Evolutionary conservation across 1,139 yeast genomes (phyloP).

Genomic region (Ogataea hybrid): DNA sequence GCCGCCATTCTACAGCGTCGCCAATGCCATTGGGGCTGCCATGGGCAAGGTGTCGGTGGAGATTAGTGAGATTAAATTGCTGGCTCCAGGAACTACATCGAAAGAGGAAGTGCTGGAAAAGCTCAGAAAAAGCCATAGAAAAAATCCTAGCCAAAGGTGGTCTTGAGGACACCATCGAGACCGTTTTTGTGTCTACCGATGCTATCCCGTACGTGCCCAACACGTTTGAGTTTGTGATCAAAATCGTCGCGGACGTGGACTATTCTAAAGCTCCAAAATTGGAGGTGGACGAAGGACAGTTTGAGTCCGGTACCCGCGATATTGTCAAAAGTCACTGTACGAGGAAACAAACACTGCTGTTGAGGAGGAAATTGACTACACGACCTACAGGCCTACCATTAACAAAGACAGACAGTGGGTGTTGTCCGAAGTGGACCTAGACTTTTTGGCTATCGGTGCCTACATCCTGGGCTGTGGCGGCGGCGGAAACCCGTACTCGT

Average conservation of each 20-base stretch:
- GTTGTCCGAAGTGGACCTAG: constrained; percentile 39
- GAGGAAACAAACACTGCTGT: constrained; percentile 14
- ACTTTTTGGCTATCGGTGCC: constrained; percentile 41
- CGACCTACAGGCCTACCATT: constrained; percentile 36
- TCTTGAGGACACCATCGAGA: constrained; percentile 28
- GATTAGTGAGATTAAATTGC: constrained; percentile 22
- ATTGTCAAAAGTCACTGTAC: constrained; percentile 19
- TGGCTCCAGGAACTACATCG: constrained; percentile 23
- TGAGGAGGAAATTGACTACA: constrained; percentile 25
- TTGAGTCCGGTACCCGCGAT: constrained; percentile 14
- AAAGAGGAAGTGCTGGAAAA: constrained; percentile 31
- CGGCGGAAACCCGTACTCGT: constrained; percentile 48
- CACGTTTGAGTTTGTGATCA: constrained; percentile 36
- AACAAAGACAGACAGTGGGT: constrained; percentile 40
- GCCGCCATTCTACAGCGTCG: constrained; percentile 34
- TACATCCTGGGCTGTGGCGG: constrained; percentile 51
- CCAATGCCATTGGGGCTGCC: constrained; percentile 39
- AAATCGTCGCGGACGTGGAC: constrained; percentile 42
- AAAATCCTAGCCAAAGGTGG: constrained; percentile 36
- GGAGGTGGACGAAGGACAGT: background rate
- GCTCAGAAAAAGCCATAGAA: constrained; percentile 29
- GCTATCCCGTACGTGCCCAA: constrained; percentile 41
- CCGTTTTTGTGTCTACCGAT: constrained; percentile 36
- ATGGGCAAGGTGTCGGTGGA: constrained; percentile 33
- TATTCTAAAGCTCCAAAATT: constrained; percentile 27